Evolutionary conservation across 805 yeast genomes (phyloP).

Genomic region (Candida hispaniensis): DNA sequence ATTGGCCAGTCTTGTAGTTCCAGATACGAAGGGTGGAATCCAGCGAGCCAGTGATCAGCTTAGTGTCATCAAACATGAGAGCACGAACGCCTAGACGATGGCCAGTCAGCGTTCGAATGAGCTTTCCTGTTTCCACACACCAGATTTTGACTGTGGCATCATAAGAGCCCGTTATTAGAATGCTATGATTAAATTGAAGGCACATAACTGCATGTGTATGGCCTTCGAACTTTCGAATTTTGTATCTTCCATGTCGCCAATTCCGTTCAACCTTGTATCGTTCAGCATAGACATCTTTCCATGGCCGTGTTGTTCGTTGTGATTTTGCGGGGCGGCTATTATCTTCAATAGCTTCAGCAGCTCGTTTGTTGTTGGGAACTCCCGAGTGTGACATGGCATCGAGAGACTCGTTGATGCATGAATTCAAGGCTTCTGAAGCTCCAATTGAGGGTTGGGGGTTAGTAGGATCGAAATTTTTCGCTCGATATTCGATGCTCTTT

Average conservation of each 20-base stretch:
- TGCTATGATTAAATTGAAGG: constrained; percentile 69
- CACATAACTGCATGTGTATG: constrained; percentile 86
- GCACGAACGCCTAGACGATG: constrained; percentile 82
- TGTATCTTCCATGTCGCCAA: constrained; percentile 80
- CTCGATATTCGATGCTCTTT: constrained; percentile 25
- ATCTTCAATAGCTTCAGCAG: constrained; percentile 7
- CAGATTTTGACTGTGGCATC: constrained; percentile 88
- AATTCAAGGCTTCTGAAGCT: too few species aligned
- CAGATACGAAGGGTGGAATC: constrained; percentile 90
- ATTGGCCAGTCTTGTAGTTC: constrained; percentile 91
- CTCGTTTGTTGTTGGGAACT: constrained; percentile 2
- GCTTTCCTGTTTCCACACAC: constrained; percentile 72
- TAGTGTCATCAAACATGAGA: constrained; percentile 75
- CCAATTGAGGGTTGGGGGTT: background rate
- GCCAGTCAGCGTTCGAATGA: constrained; percentile 71
- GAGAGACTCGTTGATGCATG: too few species aligned
- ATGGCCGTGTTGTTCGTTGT: constrained; percentile 49
- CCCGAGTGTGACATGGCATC: too few species aligned
- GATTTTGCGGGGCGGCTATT: background rate
- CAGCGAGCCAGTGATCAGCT: constrained; percentile 82
- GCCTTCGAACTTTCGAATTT: constrained; percentile 55
- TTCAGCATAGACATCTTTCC: constrained; percentile 93
- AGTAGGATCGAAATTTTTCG: constrained; percentile 16
- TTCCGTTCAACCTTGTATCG: constrained; percentile 84
- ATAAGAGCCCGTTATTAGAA: constrained; percentile 82